phyloP scores from a whole-genome alignment of 1,284 basidiomycete species.

The Hymenochaete sp. region DNA sequence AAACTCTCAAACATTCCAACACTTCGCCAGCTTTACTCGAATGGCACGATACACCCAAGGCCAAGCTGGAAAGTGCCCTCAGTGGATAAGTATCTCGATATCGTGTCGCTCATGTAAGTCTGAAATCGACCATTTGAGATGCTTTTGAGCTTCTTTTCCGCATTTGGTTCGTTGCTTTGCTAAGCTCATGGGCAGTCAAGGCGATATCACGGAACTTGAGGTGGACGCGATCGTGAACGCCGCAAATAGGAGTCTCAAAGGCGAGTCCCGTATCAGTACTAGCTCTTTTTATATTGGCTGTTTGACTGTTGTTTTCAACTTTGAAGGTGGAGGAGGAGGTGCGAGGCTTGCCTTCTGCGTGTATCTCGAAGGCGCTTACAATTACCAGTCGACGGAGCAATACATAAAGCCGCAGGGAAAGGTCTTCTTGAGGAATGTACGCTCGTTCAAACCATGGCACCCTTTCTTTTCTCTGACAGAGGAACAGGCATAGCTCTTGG shows the following conservation, averaged over 20 bases:
- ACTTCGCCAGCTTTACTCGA: constrained; percentile 41
- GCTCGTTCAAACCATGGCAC: constrained; percentile 20
- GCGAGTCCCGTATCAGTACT: too few species aligned
- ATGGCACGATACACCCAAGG: constrained; percentile 25
- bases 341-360: constrained; percentile 19
- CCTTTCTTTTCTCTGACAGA: neutral
- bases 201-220: constrained; percentile 67
- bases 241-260: constrained; percentile 70
- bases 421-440: constrained; percentile 67
- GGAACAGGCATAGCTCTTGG: constrained; percentile 52
- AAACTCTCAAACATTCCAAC: constrained; percentile 40
- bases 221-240: constrained; percentile 85
- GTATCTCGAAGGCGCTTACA: neutral
- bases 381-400: constrained; percentile 70
- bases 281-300: too few species aligned
- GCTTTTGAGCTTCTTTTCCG: neutral
- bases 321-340: constrained; percentile 64
- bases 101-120: constrained; percentile 55
- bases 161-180: too few species aligned
- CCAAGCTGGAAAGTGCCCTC: constrained; percentile 25
- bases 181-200: constrained; percentile 52
- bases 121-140: neutral
- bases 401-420: constrained; percentile 78
- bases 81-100: constrained; percentile 35
- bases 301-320: too few species aligned